A percentile compares a stretch with the other conserved stretches of the same genome.
Evolutionary conservation across 108 stramenopile genomes (phyloP).

Genomic region (Seminavis robusta): DNA sequence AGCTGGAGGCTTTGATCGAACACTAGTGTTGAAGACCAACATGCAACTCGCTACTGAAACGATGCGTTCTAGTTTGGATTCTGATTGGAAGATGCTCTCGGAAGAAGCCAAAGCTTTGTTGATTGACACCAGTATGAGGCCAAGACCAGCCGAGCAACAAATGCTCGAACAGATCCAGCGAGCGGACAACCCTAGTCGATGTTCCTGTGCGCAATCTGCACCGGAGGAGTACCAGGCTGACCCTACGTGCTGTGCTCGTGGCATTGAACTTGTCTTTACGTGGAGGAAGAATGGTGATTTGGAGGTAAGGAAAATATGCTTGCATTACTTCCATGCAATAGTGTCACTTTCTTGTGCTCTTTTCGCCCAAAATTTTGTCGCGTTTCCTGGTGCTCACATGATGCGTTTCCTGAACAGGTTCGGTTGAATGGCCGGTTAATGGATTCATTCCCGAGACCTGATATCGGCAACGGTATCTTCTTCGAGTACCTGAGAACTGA

Average conservation of each 20-base stretch:
- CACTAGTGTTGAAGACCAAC: conserved; percentile 78
- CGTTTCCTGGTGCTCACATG: neutral
- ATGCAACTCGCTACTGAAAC: conserved; percentile 85
- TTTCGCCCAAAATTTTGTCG: neutral
- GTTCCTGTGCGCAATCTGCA: conserved; percentile 81
- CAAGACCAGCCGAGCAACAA: conserved; percentile 59
- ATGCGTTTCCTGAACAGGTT: conserved; percentile 20
- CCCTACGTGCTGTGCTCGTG: conserved; percentile 78
- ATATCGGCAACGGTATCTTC: conserved; percentile 81
- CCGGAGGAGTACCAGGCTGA: conserved; percentile 70
- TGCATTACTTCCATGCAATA: neutral
- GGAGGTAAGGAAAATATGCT: conserved; percentile 42
- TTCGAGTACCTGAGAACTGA: conserved; percentile 75
- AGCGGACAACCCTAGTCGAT: conserved; percentile 68
- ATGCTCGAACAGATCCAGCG: conserved; percentile 61
- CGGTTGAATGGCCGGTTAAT: conserved; percentile 77
- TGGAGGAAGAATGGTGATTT: conserved; percentile 83
- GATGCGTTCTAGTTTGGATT: conserved; percentile 73
- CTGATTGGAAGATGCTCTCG: conserved; percentile 85
- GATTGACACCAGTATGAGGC: conserved; percentile 70
- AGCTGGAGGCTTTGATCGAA: conserved; percentile 67
- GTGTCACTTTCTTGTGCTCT: no score
- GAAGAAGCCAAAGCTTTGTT: conserved; percentile 70
- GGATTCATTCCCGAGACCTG: conserved; percentile 73
- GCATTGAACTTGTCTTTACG: conserved; percentile 82